These are phyloP conservation scores for Gossypium anomalum DNA, from an alignment of 345 rosid species.

Conservation along the genomic window DNA sequence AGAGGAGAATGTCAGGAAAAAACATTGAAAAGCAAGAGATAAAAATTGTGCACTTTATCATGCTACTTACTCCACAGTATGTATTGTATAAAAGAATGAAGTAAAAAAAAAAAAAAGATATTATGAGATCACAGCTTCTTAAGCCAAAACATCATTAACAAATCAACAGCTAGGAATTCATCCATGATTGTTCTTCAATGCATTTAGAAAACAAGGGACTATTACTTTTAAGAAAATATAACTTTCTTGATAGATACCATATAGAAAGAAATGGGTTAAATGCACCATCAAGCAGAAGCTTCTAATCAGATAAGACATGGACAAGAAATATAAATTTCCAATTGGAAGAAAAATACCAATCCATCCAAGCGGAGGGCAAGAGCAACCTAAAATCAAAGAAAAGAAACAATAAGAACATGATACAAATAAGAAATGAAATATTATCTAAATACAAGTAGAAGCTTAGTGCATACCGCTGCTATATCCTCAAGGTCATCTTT, in stretches of 20 bases:
- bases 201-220: not conserved
- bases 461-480: constrained; percentile 62
- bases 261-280: not conserved
- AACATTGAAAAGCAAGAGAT: not conserved
- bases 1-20: not conserved
- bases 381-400: constrained; percentile 66
- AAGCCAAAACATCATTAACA: not conserved
- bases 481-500: constrained; percentile 96
- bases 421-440: not conserved
- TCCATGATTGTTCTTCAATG: not conserved
- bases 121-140: not conserved
- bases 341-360: constrained; percentile 49
- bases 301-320: not conserved
- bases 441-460: constrained; percentile 6
- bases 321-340: constrained; percentile 6
- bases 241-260: not conserved
- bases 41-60: not conserved
- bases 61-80: not conserved
- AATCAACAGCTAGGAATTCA: not conserved
- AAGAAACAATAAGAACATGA: constrained; percentile 28
- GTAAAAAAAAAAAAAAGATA: not conserved
- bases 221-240: not conserved
- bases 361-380: constrained; percentile 95
- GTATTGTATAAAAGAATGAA: not conserved
- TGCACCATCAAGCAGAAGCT: not conserved